Conservation (phyloP, 1,284 basidiomycete genomes). For the Rhodotorula sp. region DNA sequence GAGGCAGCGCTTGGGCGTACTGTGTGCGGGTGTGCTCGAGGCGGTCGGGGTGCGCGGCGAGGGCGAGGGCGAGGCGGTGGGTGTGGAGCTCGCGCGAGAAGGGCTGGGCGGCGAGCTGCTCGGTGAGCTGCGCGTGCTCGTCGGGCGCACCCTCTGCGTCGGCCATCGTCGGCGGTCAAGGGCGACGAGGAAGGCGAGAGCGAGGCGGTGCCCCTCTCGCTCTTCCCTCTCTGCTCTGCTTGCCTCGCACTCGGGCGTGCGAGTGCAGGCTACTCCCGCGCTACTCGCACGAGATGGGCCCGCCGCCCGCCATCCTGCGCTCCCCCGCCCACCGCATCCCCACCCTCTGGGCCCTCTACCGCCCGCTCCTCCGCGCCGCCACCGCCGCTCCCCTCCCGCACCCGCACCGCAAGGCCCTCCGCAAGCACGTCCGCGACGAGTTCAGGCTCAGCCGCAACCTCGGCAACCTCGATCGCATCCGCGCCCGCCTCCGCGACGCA, state of each 20-base stretch:
- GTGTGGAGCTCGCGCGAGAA: constrained; percentile 33
- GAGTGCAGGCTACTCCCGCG: background rate
- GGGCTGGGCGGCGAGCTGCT: constrained; percentile 25
- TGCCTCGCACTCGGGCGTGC: too few relatives aligned
- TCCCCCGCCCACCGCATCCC: constrained; percentile 67
- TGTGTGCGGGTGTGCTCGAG: background rate
- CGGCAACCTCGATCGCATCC: constrained; percentile 58
- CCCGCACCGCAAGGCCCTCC: constrained; percentile 55
- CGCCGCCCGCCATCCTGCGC: background rate
- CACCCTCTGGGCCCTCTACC: constrained; percentile 71
- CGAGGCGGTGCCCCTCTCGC: background rate
- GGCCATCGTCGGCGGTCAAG: background rate
- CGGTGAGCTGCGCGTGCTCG: constrained; percentile 25
- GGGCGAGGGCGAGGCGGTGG: constrained; percentile 25
- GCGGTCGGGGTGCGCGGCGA: too few relatives aligned
- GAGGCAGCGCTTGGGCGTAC: too few relatives aligned
- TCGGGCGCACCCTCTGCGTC: constrained; percentile 6
- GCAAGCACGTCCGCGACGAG: constrained; percentile 59
- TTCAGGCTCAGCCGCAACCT: constrained; percentile 61
- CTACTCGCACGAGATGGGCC: background rate
- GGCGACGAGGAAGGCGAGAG: background rate
- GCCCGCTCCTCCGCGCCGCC: constrained; percentile 64
- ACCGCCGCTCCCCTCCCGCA: constrained; percentile 46
- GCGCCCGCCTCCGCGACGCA: constrained; percentile 56
- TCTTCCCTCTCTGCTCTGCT: background rate